These are phyloP conservation scores for Oxyria digyna DNA, from an alignment of 148 eudicot species.

Conservation along the genomic window DNA sequence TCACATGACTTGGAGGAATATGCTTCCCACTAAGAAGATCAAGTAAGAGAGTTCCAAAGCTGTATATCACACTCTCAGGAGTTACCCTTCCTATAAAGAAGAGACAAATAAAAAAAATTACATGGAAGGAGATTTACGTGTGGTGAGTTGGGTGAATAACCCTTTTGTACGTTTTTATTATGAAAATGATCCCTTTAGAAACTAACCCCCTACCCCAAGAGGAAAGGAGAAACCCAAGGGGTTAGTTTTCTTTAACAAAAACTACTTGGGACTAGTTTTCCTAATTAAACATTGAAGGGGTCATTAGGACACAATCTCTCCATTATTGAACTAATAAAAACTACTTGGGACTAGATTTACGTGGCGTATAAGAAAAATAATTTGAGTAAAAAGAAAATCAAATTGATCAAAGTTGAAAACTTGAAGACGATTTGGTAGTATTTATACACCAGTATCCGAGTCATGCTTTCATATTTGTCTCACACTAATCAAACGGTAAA, in stretches of 20 bases:
- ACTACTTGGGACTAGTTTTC: no score
- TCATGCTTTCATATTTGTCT: not conserved
- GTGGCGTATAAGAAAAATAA: not conserved
- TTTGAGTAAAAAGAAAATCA: not conserved
- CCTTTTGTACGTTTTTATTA: no score
- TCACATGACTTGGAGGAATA: constrained; percentile 67
- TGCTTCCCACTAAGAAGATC: constrained; percentile 94
- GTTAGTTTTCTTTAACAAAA: no score
- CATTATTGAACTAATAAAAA: no score
- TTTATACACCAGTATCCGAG: not conserved
- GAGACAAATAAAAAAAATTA: not conserved
- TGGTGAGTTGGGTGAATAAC: no score
- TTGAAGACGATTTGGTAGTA: not conserved
- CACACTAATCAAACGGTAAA: not conserved
- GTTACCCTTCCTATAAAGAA: constrained; percentile 63
- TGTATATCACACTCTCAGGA: constrained; percentile 88
- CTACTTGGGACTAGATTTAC: no score
- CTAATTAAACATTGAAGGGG: no score
- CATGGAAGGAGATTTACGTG: not conserved
- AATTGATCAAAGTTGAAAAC: not conserved
- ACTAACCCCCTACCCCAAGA: no score
- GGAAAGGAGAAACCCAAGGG: no score
- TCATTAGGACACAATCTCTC: no score
- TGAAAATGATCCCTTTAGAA: no score
- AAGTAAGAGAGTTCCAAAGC: constrained; percentile 93